phyloP scores from a whole-genome alignment of 2,329 filamentous ascomycete species.

The Hypomyces perniciosus region DNA sequence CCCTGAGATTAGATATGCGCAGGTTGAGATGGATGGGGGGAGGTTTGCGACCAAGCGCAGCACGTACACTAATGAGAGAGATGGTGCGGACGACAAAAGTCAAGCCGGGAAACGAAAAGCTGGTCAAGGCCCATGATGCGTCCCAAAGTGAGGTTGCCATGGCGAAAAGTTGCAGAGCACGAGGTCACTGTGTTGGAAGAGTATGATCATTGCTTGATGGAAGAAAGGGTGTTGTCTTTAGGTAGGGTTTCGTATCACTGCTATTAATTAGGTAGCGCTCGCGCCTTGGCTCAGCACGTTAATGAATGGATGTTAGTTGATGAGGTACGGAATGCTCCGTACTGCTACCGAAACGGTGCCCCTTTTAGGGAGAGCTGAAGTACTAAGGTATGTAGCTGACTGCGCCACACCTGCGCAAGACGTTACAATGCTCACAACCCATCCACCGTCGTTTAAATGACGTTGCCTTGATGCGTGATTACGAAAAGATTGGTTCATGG shows the following conservation, averaged over 20 bases:
- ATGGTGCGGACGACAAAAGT: conserved; percentile 30
- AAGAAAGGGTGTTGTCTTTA: conserved; percentile 1
- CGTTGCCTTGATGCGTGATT: no score
- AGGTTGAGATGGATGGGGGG: not conserved
- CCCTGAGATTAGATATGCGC: conserved; percentile 7
- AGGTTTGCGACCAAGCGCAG: not conserved
- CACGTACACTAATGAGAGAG: conserved; percentile 34
- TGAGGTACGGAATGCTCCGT: no score
- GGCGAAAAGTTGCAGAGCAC: not conserved
- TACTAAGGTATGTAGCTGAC: no score
- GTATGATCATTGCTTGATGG: not conserved
- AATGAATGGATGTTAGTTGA: no score
- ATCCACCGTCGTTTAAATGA: no score
- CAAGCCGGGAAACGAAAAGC: conserved; percentile 24
- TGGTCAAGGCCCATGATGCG: conserved; percentile 21
- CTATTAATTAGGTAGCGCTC: no score
- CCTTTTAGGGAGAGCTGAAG: no score
- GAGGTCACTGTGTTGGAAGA: not conserved
- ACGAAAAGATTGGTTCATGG: no score
- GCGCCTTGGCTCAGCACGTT: no score
- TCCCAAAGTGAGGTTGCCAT: conserved; percentile 19
- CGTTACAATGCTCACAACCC: no score
- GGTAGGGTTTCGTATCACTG: not conserved
- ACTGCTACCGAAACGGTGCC: no score
- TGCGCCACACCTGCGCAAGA: no score